Percentiles rank a stretch among this genome's conserved stretches.
Conservation (phyloP, 371 early-diverging fungal species). For the Apophysomyces variabilis region DNA sequence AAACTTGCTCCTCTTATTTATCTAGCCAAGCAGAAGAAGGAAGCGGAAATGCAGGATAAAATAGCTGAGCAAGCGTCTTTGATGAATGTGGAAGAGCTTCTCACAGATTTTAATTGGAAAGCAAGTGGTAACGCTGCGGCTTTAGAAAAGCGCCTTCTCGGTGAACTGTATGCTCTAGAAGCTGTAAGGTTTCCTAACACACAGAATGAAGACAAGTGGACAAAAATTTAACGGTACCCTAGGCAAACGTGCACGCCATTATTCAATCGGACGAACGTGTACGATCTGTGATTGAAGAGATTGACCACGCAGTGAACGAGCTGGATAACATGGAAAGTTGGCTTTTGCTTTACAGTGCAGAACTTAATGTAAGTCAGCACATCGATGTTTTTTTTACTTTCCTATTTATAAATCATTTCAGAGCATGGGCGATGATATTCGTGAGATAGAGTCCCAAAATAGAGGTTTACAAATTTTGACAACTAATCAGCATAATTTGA, state of each 20-base stretch:
- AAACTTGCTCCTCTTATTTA: background rate
- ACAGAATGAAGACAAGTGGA: slow-evolving; percentile 14
- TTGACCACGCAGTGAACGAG: slow-evolving; percentile 80
- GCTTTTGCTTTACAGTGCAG: slow-evolving; percentile 83
- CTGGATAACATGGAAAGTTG: slow-evolving; percentile 86
- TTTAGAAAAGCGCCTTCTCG: slow-evolving; percentile 63
- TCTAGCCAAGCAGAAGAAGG: slow-evolving; percentile 37
- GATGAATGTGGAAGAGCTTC: slow-evolving; percentile 65
- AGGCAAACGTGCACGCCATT: slow-evolving; percentile 93
- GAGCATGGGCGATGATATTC: slow-evolving; percentile 95
- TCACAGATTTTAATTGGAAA: slow-evolving; percentile 79
- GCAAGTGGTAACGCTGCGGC: slow-evolving; percentile 77
- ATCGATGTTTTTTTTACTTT: background rate
- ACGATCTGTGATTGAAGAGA: slow-evolving; percentile 75
- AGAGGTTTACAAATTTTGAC: slow-evolving; percentile 89
- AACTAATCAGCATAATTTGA: slow-evolving; percentile 80
- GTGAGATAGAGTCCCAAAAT: slow-evolving; percentile 91
- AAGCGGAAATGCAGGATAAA: slow-evolving; percentile 47
- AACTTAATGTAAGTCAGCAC: slow-evolving; percentile 73
- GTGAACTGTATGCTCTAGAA: slow-evolving; percentile 76
- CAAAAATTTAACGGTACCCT: background rate
- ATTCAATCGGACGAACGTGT: slow-evolving; percentile 90
- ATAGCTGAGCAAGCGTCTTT: slow-evolving; percentile 56
- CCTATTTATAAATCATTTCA: slow-evolving; percentile 22
- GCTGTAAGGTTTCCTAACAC: slow-evolving; percentile 48